Base-by-base conservation (phyloP, 1,284 basidiomycete genomes). In the Rhodotorula sp. region DNA sequence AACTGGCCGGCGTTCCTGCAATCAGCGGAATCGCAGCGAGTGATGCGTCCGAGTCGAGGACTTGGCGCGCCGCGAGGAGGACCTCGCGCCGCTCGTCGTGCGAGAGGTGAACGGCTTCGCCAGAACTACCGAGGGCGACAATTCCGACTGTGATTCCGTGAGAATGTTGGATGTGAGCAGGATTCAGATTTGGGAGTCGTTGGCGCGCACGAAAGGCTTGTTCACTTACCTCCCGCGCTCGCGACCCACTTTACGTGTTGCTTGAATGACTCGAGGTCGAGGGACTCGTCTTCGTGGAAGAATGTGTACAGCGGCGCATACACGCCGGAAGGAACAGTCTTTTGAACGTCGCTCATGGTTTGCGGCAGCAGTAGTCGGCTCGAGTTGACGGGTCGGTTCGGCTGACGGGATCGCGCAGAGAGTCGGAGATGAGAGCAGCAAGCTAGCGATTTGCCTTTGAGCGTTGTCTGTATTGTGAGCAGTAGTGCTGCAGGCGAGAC, bases 1-100 rank as follows among this genome's bases (percentile, higher is more conserved):
- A 92, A 70, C 82, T 83, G 3, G 88, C 89, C 7, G 92, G 92
- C 2, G 92, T 93, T 1, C 93, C 93, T 10, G 90, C 92, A 70
- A 96, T 89, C 62, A 97, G 86, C 18, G 90, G 83, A 46, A 88
- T 85, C 52, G 88, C 82, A 58, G 85, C 79, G 79, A 91, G 90
- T 0, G 58, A 89, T 2, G 46, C 89, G 69, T 89, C 87, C 65
- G 86, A 84, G 80, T 93, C 87, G 31, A 95, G 86, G 0, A 90
- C 91, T 66, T 88, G 81, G 47, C 92, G 86, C 0, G 91, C 90
- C 29, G 90, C 81, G 29, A 83, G 79, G 71, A 92, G 89, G 43
- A 87, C 85, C 21, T 84, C 80, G 77, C 86, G 87, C 65, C 91
- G 87, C 81, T 92, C 90, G 2, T 85, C 84, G 63, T 86, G 85